phyloP scores from a whole-genome alignment of 176 grass and related monocot genomes.

The Themeda triandra region DNA sequence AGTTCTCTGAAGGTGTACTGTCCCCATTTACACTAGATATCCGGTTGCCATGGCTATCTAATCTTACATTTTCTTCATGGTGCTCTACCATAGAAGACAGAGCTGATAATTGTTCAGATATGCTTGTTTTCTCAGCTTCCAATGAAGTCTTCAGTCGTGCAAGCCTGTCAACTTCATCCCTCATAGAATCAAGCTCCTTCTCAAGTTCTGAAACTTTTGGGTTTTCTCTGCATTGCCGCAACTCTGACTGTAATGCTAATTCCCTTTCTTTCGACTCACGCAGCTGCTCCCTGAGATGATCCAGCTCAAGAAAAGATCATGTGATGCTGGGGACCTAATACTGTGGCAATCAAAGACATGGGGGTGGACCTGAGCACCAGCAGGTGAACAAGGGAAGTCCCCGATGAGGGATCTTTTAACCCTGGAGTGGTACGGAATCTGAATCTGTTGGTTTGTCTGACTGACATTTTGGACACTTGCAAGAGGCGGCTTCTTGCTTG shows the following conservation, averaged over 20 bases:
- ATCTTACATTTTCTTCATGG: slow-evolving; percentile 46
- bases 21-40: slow-evolving; percentile 10
- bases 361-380: slow-evolving; percentile 89
- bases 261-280: slow-evolving; percentile 92
- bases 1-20: slow-evolving; percentile 47
- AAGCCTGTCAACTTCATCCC: slow-evolving; percentile 64
- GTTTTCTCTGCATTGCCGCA: slow-evolving; percentile 71
- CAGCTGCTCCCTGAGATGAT: slow-evolving; percentile 83
- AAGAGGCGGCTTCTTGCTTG: slow-evolving; percentile 75
- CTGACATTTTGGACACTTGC: slow-evolving; percentile 42
- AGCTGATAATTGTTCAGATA: slow-evolving; percentile 67
- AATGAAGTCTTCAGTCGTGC: slow-evolving; percentile 44
- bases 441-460: slow-evolving; percentile 47
- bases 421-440: slow-evolving; percentile 69
- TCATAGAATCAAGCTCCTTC: slow-evolving; percentile 73
- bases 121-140: slow-evolving; percentile 68
- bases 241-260: slow-evolving; percentile 57
- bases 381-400: slow-evolving; percentile 78
- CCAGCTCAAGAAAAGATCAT: slow-evolving; percentile 91
- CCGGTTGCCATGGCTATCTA: slow-evolving; percentile 35
- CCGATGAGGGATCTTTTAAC: slow-evolving; percentile 90
- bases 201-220: slow-evolving; percentile 78
- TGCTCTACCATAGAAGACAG: slow-evolving; percentile 57
- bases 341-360: slow-evolving; percentile 72
- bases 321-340: slow-evolving; percentile 76